Conservation (phyloP, 352 stramenopile genomes). For the Globisporangium cystogenes region DNA sequence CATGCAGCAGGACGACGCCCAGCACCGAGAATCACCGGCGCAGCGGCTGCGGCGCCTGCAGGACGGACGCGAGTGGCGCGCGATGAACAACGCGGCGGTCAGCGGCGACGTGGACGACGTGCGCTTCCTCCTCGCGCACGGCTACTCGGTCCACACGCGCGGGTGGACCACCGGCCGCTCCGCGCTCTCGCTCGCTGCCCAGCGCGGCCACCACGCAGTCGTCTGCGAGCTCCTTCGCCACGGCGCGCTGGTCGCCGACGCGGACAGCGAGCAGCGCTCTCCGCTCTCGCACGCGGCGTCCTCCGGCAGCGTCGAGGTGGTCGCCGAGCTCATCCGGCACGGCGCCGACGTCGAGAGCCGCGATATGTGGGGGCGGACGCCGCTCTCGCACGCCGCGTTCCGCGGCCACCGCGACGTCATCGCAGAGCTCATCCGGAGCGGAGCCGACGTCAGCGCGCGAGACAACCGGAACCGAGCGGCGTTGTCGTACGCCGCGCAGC, state of each 20-base stretch:
- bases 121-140: not conserved
- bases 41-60: not conserved
- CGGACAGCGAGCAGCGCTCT: not conserved
- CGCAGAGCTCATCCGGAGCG: not conserved
- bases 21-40: not conserved
- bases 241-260: not conserved
- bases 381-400: not conserved
- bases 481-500: not conserved
- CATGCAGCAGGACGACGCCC: not conserved
- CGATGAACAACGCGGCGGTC: not conserved
- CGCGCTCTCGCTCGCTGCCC: not conserved
- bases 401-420: not conserved
- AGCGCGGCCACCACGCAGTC: not conserved
- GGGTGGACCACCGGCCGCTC: not conserved
- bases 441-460: not conserved
- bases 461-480: not conserved
- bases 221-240: not conserved
- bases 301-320: not conserved
- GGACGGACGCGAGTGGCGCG: not conserved
- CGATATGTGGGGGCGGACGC: not conserved
- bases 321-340: not conserved
- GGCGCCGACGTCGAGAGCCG: not conserved
- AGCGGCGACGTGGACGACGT: not conserved
- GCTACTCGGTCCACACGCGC: not conserved
- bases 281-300: not conserved